phyloP scores from a whole-genome alignment of 2,329 filamentous ascomycete species.

The Colletotrichum gloeosporioides region DNA sequence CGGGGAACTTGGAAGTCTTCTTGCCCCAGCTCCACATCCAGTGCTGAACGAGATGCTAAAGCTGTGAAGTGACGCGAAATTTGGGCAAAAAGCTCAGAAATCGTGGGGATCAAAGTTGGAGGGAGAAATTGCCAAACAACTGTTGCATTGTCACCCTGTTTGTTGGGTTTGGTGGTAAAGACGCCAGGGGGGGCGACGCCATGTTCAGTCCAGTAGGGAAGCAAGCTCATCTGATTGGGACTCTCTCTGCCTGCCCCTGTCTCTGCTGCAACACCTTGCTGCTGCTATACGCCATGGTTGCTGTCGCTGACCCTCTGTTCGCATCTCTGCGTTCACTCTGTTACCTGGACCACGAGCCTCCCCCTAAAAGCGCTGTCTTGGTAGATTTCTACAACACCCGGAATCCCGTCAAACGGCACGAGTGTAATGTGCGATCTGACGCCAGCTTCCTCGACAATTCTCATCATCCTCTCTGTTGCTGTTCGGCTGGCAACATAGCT shows the following conservation, averaged over 20 bases:
- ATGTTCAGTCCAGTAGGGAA: neutral
- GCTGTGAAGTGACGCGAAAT: neutral
- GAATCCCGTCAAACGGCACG: slow-evolving; percentile 29
- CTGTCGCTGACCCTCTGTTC: neutral
- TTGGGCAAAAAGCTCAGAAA: neutral
- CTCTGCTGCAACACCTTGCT: neutral
- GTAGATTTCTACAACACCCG: slow-evolving; percentile 31
- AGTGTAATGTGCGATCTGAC: slow-evolving; percentile 32
- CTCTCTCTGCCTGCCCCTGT: neutral
- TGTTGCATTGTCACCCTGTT: neutral
- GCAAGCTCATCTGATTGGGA: neutral
- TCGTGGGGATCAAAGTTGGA: neutral
- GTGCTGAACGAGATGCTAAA: neutral
- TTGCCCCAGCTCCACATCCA: neutral
- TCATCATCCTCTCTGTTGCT: slow-evolving; percentile 35
- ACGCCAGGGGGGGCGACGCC: neutral
- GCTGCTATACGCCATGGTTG: neutral
- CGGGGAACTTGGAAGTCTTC: neutral
- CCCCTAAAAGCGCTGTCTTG: slow-evolving; percentile 31
- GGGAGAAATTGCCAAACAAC: neutral
- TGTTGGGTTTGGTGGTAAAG: neutral
- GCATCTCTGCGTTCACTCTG: neutral
- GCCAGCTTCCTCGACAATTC: slow-evolving; percentile 27
- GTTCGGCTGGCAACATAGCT: slow-evolving; percentile 35
- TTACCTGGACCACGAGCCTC: slow-evolving; percentile 32